These are phyloP conservation scores for Albatrellus sp. DNA, from an alignment of 1,284 basidiomycete genomes.

Conservation along the genomic window DNA sequence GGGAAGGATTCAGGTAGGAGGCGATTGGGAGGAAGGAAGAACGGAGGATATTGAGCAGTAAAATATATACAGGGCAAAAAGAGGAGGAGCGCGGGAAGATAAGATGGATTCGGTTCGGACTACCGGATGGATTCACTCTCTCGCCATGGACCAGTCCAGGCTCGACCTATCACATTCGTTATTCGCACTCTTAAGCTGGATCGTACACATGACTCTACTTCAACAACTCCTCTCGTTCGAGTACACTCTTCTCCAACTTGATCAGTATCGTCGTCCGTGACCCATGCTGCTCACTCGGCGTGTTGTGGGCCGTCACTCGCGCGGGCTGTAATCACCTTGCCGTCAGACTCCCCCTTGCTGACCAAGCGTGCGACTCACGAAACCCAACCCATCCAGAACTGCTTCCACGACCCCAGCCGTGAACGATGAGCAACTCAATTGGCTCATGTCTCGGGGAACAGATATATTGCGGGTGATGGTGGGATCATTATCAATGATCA, in stretches of 20 bases:
- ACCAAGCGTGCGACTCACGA: conserved; percentile 47
- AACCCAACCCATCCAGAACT: conserved; percentile 88
- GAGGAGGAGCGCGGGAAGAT: neutral
- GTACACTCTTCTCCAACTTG: conserved; percentile 82
- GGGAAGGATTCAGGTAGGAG: neutral
- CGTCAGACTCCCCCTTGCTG: neutral
- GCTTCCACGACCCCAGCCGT: conserved; percentile 97
- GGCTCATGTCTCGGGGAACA: conserved; percentile 88
- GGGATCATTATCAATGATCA: conserved; percentile 97
- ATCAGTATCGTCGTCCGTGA: conserved; percentile 86
- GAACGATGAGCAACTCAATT: conserved; percentile 91
- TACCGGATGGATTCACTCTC: neutral
- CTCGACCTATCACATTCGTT: too few species aligned
- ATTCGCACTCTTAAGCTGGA: neutral
- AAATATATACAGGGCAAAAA: too few species aligned
- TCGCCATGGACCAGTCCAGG: neutral
- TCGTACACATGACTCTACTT: conserved; percentile 24
- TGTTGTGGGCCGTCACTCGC: conserved; percentile 92
- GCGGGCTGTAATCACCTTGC: conserved; percentile 56
- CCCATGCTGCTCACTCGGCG: conserved; percentile 73
- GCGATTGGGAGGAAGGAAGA: neutral
- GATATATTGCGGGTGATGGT: conserved; percentile 85
- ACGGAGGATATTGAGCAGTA: too few species aligned
- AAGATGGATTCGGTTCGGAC: neutral
- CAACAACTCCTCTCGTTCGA: conserved; percentile 79